These are phyloP conservation scores for Osmozyma mogii DNA, from an alignment of 805 yeast species.

Conservation along the genomic window DNA sequence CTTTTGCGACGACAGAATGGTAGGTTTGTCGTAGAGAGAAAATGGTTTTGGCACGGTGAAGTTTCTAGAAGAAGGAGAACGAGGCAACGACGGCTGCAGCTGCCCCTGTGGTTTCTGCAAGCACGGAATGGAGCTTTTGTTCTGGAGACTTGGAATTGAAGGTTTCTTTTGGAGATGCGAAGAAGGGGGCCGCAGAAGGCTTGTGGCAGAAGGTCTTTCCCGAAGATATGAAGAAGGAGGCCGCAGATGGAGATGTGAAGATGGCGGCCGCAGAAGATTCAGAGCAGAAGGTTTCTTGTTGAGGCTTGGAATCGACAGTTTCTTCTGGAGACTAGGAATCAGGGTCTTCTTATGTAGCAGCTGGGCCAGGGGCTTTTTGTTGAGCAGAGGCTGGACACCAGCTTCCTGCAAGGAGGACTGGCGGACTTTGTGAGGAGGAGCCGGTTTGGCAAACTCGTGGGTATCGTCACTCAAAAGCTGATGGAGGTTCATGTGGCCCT, in stretches of 20 bases:
- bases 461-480: conserved; percentile 18
- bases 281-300: conserved; percentile 7
- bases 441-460: conserved; percentile 18
- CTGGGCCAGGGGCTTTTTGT: conserved; percentile 1
- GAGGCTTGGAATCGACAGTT: conserved; percentile 4
- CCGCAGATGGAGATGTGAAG: no score
- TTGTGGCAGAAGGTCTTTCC: no score
- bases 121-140: conserved; percentile 9
- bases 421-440: conserved; percentile 17
- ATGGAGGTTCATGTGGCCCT: conserved; percentile 30
- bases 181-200: no score
- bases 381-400: conserved; percentile 15
- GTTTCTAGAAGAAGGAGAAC: conserved; percentile 15
- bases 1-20: conserved; percentile 34
- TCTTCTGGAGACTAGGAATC: conserved; percentile 4
- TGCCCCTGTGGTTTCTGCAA: conserved; percentile 8
- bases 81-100: conserved; percentile 9
- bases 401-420: conserved; percentile 28
- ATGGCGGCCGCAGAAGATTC: conserved; percentile 1
- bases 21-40: conserved; percentile 25
- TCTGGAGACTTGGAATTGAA: conserved; percentile 4
- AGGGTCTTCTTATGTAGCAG: conserved; percentile 2
- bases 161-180: conserved; percentile 5
- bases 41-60: neutral
- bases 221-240: no score